Percentiles rank a stretch among this genome's conserved stretches.
These are phyloP conservation scores for Chiua sp. DNA, from an alignment of 1,284 basidiomycete genomes.

Conservation along the genomic window DNA sequence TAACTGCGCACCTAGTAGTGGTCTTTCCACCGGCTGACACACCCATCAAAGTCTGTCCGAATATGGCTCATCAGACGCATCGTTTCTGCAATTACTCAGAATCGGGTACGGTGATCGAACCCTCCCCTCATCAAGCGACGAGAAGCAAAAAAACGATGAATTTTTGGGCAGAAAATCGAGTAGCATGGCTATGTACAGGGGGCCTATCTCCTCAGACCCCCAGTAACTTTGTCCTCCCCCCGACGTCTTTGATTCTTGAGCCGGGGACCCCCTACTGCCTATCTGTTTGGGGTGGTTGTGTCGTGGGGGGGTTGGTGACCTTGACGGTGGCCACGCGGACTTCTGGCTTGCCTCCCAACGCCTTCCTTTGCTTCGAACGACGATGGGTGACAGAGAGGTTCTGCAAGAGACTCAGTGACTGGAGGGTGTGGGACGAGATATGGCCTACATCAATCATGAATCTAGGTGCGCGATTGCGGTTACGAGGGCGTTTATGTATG, in stretches of 20 bases:
- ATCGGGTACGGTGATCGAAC: neutral
- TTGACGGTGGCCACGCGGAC: constrained; percentile 7
- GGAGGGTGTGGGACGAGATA: neutral
- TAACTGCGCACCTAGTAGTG: no score
- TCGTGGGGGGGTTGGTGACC: constrained; percentile 2
- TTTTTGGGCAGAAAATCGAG: neutral
- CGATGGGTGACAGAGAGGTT: neutral
- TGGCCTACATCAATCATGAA: constrained; percentile 6
- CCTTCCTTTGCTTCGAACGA: neutral
- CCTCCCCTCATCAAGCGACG: neutral
- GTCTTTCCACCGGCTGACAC: no score
- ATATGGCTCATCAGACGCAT: no score
- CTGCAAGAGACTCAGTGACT: constrained; percentile 16
- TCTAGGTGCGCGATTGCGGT: constrained; percentile 5
- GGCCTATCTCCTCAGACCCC: neutral
- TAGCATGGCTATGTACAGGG: neutral
- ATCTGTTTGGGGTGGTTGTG: constrained; percentile 10
- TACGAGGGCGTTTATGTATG: neutral
- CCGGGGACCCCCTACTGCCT: neutral
- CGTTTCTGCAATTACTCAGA: no score
- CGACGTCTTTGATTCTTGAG: neutral
- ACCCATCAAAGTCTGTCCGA: no score
- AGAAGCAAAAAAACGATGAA: neutral
- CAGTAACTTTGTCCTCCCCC: neutral
- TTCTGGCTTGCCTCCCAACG: constrained; percentile 16